These are phyloP conservation scores for Carex arenaria DNA, from an alignment of 202 grass and related monocot species.

Conservation along the genomic window DNA sequence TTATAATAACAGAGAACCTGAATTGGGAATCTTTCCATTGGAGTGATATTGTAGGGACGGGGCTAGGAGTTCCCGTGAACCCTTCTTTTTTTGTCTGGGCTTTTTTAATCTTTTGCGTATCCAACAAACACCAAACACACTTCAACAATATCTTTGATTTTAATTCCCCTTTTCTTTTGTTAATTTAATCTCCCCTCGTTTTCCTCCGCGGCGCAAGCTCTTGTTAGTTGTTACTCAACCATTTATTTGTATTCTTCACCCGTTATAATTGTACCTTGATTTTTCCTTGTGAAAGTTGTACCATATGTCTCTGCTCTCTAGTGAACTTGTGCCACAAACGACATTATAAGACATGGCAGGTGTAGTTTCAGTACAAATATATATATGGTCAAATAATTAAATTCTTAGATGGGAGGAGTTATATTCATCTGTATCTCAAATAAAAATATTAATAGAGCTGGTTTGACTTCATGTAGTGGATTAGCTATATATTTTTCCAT, in stretches of 20 bases:
- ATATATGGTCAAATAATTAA: neutral
- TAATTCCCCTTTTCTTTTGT: neutral
- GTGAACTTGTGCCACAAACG: neutral
- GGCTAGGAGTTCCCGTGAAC: constrained; percentile 40
- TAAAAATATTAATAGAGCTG: too few species aligned
- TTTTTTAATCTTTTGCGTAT: constrained; percentile 24
- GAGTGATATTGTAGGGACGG: constrained; percentile 9
- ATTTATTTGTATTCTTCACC: neutral
- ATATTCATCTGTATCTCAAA: too few species aligned
- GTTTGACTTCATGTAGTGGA: too few species aligned
- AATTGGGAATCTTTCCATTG: constrained; percentile 30
- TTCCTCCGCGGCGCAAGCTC: neutral
- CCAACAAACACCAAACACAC: constrained; percentile 19
- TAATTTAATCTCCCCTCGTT: neutral
- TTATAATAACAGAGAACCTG: neutral
- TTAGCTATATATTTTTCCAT: too few species aligned
- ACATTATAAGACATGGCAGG: neutral
- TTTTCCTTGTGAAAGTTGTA: neutral
- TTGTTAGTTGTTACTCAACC: neutral
- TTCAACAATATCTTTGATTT: neutral
- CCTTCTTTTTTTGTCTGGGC: constrained; percentile 20
- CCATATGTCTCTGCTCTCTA: neutral
- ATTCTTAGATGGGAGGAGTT: too few species aligned
- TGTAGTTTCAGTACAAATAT: neutral
- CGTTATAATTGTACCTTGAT: neutral